Evolutionary conservation across 805 yeast genomes (phyloP), one percentile per base, ranked within the genome.

Genomic region (Cyberlindnera nakhonratchasimensis): DNA sequence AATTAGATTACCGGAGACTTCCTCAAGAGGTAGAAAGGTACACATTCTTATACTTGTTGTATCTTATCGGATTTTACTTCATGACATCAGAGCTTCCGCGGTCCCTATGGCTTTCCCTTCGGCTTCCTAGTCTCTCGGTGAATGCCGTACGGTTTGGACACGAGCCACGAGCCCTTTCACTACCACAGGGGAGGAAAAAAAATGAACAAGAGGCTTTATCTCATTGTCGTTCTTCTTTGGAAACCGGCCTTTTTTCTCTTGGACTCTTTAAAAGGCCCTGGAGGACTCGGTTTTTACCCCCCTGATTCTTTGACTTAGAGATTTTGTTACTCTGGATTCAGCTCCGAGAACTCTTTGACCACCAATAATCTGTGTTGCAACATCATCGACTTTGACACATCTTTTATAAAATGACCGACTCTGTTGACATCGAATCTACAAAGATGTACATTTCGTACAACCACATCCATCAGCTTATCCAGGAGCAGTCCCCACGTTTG

Each of bases 381-480:
- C 25, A 23, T 23, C 8, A 8, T 23, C 25, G 21, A 19, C 11
- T 12, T 20, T 32, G 29, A 23, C 22, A 34, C 23, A 34, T 21
- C 9, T 11, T 4, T 9, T 10, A 33, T 29, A 49, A n/a, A 31
- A 57, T 55, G 57, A 50, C 54, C 30, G 59, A 55, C 43, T 45
- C 38, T 16, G 48, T 33, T 19, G 58, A 53, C 17, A 41, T 48
- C 32, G 58, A 51, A 39, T 54, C 50, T 21, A 44, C 53, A 29
- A 83, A 83, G 61, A 74, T 80, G 69, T 85, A 81, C 70, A 83
- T 85, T 55, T 80, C 88, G 42, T 85, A 85, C 74, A 84, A 85
- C 66, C 82, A 84, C 62, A 79, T 85, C 22, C 95, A 85, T 61
- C 86, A 84, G 63, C 66, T 81, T 52, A 80, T 86, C 63, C 85